Evolutionary conservation across 108 stramenopile species (phyloP), one percentile per base, ranked within the genome.

Genomic region (Phaeodactylum tricornutum): DNA sequence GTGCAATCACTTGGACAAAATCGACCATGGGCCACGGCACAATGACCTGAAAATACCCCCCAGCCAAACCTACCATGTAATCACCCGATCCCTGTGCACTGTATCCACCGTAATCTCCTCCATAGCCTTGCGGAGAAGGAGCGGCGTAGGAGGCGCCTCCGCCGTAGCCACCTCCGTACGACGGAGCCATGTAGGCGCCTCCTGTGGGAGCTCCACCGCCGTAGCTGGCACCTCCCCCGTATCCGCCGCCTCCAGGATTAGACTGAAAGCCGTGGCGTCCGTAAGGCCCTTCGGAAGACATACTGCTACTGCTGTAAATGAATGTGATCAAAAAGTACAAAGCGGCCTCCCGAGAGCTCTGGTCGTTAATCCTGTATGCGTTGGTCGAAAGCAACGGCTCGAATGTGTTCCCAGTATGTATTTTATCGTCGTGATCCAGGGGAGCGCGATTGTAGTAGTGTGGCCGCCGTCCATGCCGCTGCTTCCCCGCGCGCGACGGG

Each of bases 211-310:
- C 6, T 1, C 27, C 50, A 26, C 20, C 35, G 26, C 51, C 65
- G 45, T 60, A 59, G 27, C 70, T 62, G 29, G 52, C 56, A 7
- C 56, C 37, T 19, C 52, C 71, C 21, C 69, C 69, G 39, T 63
- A 61, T 4, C 67, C 70, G 32, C 32, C 16, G 29, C 63, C 64
- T 16, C 67, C 74, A 23, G 79, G 50, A 43, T 75, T 79, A 46
- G 79, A 55, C 31, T 67, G 71, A 45, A 58, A 82, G 11, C 76
- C 77, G 47, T 81, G 75, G 39, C 86, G 61, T 39, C 79, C 79
- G 74, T 87, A 87, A 27, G 86, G 86, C 37, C 86, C 86, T 43
- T 81, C 77, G 27, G 86, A 87, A 23, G 65, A 66, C 64, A 65
- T 65, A 43, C 33, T 34, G 8, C 12, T 34, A 34, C 8, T 34